Conservation (phyloP, 495 filamentous ascomycete genomes). For the Aspergillus hancockii region DNA sequence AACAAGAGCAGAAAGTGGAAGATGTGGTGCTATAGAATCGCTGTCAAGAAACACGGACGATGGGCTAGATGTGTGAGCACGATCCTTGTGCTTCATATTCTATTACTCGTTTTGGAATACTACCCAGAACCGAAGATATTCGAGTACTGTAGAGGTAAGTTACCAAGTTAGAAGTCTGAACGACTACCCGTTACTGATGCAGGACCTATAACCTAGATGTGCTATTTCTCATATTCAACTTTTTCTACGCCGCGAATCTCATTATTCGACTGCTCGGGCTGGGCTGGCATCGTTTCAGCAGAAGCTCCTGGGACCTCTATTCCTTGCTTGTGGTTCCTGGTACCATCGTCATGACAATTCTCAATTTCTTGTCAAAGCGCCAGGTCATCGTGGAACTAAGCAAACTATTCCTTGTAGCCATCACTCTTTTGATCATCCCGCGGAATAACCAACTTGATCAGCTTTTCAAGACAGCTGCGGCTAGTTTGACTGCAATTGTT, state of each 20-base stretch:
- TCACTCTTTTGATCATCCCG: conserved; percentile 90
- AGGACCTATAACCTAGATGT: conserved; percentile 43
- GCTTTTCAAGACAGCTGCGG: conserved; percentile 99
- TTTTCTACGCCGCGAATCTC: conserved; percentile 85
- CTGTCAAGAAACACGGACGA: conserved; percentile 89
- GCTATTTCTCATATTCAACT: conserved; percentile 80
- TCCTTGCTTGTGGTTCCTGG: conserved; percentile 84
- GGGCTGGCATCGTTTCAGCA: conserved; percentile 88
- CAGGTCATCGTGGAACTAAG: conserved; percentile 75
- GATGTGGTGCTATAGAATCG: conserved; percentile 90
- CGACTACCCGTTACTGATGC: not conserved
- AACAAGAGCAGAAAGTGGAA: conserved; percentile 74
- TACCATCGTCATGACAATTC: conserved; percentile 72
- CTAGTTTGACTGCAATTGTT: conserved; percentile 83
- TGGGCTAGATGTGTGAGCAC: conserved; percentile 84
- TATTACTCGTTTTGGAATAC: conserved; percentile 83
- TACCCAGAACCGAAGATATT: conserved; percentile 69
- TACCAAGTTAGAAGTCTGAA: not conserved
- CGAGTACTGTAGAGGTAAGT: conserved; percentile 60
- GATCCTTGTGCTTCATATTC: conserved; percentile 77
- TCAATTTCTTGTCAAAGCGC: conserved; percentile 57
- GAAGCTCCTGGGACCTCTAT: conserved; percentile 94
- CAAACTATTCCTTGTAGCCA: conserved; percentile 90
- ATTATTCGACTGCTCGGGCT: conserved; percentile 82
- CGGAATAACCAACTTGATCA: conserved; percentile 97